Base-by-base conservation (phyloP, 495 filamentous ascomycete species). In the Lindgomyces ingoldianus region DNA sequence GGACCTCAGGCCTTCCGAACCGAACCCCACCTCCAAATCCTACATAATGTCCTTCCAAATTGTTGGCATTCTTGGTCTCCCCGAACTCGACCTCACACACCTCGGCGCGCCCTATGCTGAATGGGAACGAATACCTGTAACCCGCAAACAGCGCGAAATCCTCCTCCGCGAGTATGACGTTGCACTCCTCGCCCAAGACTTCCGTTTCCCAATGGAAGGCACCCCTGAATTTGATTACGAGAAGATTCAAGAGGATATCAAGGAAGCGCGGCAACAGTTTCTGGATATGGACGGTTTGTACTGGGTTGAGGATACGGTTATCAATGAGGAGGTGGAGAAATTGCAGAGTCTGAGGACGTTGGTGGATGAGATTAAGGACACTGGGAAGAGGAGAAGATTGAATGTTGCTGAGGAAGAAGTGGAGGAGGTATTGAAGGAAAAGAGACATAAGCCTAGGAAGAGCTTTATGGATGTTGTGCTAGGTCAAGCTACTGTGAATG, bases 1-100 rank as follows among this genome's bases (percentile, higher is more conserved):
- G 10, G 63, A 73, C 24, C 64, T 72, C 16, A 67, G 48, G 27
- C 45, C 68, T 3, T 25, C 26, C 24, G 39, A 22, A 24, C 24
- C 56, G 25, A 45, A 45, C 12, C 19, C 18, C 19, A 18, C 10
- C 26, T 18, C 52, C 16, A 69, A 69, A 25, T 30, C 41, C 0
- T 75, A 70, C 65, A 64, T 76, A 3, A 60, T 74, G 46, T 75
- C 71, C 29, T 69, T 73, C 50, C 72, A 75, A 50, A 72, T 62
- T 2, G 72, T 69, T 1, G 70, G 72, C 24, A 62, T 76, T 11
- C 70, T 77, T 6, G 74, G 72, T 3, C 70, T 74, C 21, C 70
- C 62, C 3, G 70, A 74, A 27, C 62, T 70, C 6, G 70, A 70
- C 26, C 62, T 73, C 29, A 55, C 58, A 14, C 56, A 42, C 14